phyloP scores from a whole-genome alignment of 2,329 filamentous ascomycete genomes.

The Ophiostoma ips region DNA sequence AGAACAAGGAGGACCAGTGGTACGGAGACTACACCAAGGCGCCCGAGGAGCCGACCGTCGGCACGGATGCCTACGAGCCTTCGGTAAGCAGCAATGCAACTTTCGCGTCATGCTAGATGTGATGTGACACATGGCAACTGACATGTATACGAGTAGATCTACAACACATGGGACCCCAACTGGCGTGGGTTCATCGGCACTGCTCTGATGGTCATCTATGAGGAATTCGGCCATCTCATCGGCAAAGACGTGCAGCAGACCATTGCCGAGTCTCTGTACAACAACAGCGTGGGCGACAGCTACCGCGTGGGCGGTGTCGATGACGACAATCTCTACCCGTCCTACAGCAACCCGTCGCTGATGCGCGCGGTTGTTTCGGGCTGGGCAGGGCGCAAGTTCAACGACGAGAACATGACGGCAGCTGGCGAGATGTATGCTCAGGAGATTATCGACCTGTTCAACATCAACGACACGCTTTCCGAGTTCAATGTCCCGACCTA shows the following conservation, averaged over 20 bases:
- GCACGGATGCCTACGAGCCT: constrained; percentile 29
- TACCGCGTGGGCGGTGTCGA: constrained; percentile 48
- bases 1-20: constrained; percentile 36
- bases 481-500: constrained; percentile 53
- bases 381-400: constrained; percentile 41
- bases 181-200: constrained; percentile 51
- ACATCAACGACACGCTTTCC: constrained; percentile 39
- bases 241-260: constrained; percentile 23
- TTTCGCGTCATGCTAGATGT: neutral
- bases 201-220: constrained; percentile 41
- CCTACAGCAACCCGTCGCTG: constrained; percentile 24
- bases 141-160: constrained; percentile 24
- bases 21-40: constrained; percentile 38
- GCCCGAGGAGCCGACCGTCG: constrained; percentile 44
- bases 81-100: neutral
- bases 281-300: constrained; percentile 42
- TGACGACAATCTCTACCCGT: constrained; percentile 46
- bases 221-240: constrained; percentile 40
- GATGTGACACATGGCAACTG: neutral
- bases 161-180: constrained; percentile 48
- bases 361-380: constrained; percentile 49
- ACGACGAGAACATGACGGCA: constrained; percentile 43
- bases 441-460: constrained; percentile 43
- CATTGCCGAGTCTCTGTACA: constrained; percentile 39
- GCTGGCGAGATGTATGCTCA: constrained; percentile 42